These are phyloP conservation scores for Talaromyces liani DNA, from an alignment of 495 filamentous ascomycete species.

Conservation along the genomic window DNA sequence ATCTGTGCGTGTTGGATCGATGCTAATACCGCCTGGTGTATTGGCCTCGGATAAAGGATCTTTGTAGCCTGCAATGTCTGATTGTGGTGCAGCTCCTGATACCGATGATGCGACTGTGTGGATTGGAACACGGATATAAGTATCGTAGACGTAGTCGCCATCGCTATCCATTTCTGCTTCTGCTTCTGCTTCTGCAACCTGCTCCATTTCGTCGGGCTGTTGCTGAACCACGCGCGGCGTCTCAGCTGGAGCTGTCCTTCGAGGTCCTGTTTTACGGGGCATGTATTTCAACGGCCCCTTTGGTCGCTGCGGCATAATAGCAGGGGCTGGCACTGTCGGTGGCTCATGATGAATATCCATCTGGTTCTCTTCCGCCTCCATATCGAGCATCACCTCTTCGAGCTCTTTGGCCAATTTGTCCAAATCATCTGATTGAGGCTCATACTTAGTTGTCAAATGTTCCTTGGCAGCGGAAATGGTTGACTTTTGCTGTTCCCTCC, in stretches of 20 bases:
- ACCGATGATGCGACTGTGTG: constrained; percentile 13
- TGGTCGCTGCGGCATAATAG: not conserved
- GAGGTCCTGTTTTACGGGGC: not conserved
- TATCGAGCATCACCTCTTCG: constrained; percentile 37
- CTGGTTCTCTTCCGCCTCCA: constrained; percentile 12
- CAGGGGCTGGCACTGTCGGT: not conserved
- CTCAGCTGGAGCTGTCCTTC: not conserved
- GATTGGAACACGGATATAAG: constrained; percentile 46
- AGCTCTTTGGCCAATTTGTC: constrained; percentile 37
- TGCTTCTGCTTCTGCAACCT: not conserved
- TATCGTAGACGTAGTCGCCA: constrained; percentile 57
- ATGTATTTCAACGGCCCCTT: not conserved
- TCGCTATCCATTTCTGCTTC: constrained; percentile 20
- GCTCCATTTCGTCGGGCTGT: not conserved
- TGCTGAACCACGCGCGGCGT: not conserved
- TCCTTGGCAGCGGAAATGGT: constrained; percentile 34
- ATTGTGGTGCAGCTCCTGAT: not conserved
- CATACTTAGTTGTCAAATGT: constrained; percentile 22
- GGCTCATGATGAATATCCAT: constrained; percentile 11
- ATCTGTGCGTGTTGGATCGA: constrained; percentile 28
- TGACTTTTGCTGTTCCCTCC: constrained; percentile 32
- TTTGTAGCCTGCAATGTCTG: constrained; percentile 12
- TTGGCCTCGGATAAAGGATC: constrained; percentile 28
- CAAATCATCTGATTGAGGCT: constrained; percentile 37
- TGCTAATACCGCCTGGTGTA: constrained; percentile 20